These are phyloP conservation scores for Triticum turgidum DNA, from an alignment of 176 grass and related monocot species.

Conservation along the genomic window DNA sequence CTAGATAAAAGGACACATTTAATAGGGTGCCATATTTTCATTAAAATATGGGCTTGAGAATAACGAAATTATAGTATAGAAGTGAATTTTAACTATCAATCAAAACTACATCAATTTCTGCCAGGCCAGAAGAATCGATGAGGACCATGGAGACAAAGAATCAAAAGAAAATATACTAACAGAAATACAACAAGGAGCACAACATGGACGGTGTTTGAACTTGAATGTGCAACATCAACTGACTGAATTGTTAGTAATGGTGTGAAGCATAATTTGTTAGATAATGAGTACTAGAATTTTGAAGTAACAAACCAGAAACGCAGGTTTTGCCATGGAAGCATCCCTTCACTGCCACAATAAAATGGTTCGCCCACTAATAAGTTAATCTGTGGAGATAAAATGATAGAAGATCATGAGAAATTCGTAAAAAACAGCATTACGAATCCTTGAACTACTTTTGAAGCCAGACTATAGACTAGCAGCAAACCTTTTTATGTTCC, in stretches of 20 bases:
- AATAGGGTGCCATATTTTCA: neutral
- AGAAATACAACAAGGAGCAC: neutral
- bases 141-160: neutral
- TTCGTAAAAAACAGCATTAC: constrained; percentile 11
- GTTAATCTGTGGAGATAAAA: constrained; percentile 58
- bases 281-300: neutral
- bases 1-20: neutral
- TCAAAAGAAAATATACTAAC: neutral
- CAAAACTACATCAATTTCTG: neutral
- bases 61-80: neutral
- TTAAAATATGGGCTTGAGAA: neutral
- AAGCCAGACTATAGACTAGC: neutral
- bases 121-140: neutral
- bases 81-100: neutral
- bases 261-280: neutral
- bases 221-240: neutral
- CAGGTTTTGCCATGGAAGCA: constrained; percentile 92
- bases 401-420: constrained; percentile 14
- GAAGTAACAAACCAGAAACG: constrained; percentile 79
- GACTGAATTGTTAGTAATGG: neutral
- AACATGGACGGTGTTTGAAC: neutral
- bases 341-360: constrained; percentile 81
- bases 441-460: neutral
- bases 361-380: constrained; percentile 79
- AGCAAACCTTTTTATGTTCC: constrained; percentile 61